These are phyloP conservation scores for Cladosporium colombiae DNA, from an alignment of 2,329 filamentous ascomycete species.

Conservation along the genomic window DNA sequence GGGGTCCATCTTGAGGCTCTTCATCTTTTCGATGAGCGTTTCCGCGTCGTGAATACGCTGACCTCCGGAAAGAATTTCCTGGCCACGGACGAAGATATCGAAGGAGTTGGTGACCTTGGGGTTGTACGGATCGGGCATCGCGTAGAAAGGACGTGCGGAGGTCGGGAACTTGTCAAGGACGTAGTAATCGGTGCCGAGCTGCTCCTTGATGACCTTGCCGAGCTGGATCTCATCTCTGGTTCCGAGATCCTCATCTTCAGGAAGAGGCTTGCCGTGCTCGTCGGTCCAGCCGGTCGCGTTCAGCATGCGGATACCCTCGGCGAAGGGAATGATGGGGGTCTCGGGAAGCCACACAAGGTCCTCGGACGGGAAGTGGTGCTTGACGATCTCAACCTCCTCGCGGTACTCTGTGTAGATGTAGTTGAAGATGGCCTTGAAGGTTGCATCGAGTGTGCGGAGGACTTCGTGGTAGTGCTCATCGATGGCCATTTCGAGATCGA, in stretches of 20 bases:
- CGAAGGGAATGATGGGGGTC: constrained; percentile 79
- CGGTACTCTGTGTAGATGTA: constrained; percentile 69
- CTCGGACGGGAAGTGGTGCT: constrained; percentile 80
- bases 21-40: constrained; percentile 76
- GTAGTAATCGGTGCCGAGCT: constrained; percentile 88
- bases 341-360: constrained; percentile 85
- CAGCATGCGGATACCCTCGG: constrained; percentile 76
- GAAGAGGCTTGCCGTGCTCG: constrained; percentile 71
- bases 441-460: constrained; percentile 72
- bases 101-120: constrained; percentile 82
- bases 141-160: constrained; percentile 85
- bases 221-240: constrained; percentile 86
- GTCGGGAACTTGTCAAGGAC: constrained; percentile 91
- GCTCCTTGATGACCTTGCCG: constrained; percentile 80
- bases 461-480: constrained; percentile 89
- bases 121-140: constrained; percentile 77
- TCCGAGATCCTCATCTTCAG: constrained; percentile 75
- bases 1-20: constrained; percentile 71
- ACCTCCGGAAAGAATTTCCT: constrained; percentile 89
- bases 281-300: constrained; percentile 75
- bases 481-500: constrained; percentile 92
- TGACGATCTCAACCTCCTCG: constrained; percentile 75
- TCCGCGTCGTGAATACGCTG: constrained; percentile 85
- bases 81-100: constrained; percentile 89
- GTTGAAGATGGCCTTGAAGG: constrained; percentile 77